Conservation (phyloP, 768 basidiomycete genomes). For the Collybia sordida region DNA sequence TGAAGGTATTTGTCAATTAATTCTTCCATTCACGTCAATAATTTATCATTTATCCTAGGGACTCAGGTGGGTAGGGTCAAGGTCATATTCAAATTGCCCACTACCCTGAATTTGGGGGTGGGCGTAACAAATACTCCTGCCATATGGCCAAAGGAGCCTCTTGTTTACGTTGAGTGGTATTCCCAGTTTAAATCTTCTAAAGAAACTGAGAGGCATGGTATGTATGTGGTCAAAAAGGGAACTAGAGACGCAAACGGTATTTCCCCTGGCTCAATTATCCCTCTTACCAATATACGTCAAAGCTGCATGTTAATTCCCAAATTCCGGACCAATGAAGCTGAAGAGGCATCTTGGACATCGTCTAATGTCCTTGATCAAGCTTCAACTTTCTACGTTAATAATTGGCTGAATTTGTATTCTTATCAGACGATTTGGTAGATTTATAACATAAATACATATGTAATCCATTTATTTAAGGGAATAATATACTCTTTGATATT, state of each 20-base stretch:
- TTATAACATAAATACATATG: no score
- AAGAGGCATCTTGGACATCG: constrained; percentile 8
- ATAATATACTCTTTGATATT: no score
- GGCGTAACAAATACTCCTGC: constrained; percentile 1
- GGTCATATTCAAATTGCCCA: constrained; percentile 19
- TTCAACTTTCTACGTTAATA: constrained; percentile 21
- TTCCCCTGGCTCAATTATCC: constrained; percentile 21
- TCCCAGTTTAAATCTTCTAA: not conserved
- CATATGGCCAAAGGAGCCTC: constrained; percentile 8
- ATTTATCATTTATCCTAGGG: constrained; percentile 6
- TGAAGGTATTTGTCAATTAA: constrained; percentile 8
- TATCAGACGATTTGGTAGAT: constrained; percentile 27
- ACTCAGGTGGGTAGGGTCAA: constrained; percentile 17
- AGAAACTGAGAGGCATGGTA: not conserved
- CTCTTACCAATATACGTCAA: constrained; percentile 26
- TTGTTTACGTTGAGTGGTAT: constrained; percentile 8
- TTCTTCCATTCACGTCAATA: not conserved
- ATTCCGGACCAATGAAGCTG: constrained; percentile 3
- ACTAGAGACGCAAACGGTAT: not conserved
- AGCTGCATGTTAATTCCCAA: constrained; percentile 31
- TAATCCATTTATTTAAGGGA: no score
- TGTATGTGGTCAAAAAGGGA: not conserved
- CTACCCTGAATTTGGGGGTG: constrained; percentile 2
- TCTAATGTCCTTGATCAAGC: constrained; percentile 18
- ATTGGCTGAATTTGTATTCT: constrained; percentile 21